A percentile compares a stretch with the other conserved stretches of the same genome.
phyloP scores from a whole-genome alignment of 441 rosid genomes.

The Capsella rubella region DNA sequence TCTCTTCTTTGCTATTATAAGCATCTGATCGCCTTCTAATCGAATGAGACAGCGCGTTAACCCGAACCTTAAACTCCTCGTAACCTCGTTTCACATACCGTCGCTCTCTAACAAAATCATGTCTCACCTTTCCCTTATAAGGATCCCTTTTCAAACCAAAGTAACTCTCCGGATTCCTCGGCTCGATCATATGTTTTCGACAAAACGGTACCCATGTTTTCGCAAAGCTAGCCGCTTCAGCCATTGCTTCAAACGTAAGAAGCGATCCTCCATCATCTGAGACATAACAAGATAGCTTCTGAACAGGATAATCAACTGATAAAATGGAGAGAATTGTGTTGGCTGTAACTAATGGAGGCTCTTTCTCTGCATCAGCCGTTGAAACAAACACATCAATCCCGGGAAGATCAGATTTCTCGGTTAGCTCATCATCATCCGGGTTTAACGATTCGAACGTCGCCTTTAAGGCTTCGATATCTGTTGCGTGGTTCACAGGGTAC shows the following conservation, averaged over 20 bases:
- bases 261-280: conserved; percentile 84
- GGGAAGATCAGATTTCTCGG: conserved; percentile 74
- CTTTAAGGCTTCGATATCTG: conserved; percentile 59
- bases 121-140: conserved; percentile 61
- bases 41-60: conserved; percentile 69
- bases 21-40: conserved; percentile 74
- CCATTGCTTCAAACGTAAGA: conserved; percentile 81
- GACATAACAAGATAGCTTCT: conserved; percentile 71
- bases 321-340: conserved; percentile 75
- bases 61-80: conserved; percentile 74
- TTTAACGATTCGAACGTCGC: conserved; percentile 61
- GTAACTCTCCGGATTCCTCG: conserved; percentile 77
- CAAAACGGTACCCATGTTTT: conserved; percentile 80
- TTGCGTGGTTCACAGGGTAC: conserved; percentile 56
- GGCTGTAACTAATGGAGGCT: conserved; percentile 78
- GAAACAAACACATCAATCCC: conserved; percentile 76
- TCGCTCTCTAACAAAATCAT: conserved; percentile 72
- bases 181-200: conserved; percentile 67
- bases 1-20: conserved; percentile 65
- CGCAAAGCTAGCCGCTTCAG: conserved; percentile 84
- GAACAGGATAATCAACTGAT: conserved; percentile 67
- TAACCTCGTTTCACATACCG: conserved; percentile 67
- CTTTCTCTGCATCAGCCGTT: conserved; percentile 80
- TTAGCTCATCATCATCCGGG: conserved; percentile 58
- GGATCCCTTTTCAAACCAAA: conserved; percentile 72